A percentile compares a stretch with the other conserved stretches of the same genome.
These are phyloP conservation scores for Arachnomyces sp. DNA, from an alignment of 2,329 filamentous ascomycete species.

Conservation along the genomic window DNA sequence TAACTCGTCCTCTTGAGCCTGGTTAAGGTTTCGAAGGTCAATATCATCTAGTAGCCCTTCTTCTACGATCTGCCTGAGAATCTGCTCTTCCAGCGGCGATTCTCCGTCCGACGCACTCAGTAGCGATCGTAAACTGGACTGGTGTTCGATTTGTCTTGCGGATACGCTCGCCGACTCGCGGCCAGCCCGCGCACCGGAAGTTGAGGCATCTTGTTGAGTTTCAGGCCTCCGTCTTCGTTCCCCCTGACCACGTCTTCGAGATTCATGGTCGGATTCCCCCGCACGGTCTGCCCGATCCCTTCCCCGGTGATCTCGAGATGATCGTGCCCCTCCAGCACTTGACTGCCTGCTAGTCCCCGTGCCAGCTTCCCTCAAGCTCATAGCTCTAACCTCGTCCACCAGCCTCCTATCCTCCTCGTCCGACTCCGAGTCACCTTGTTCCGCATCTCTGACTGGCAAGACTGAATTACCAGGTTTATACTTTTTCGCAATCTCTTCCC, in stretches of 20 bases:
- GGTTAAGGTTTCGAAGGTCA: conserved; percentile 77
- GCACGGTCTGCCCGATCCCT: conserved; percentile 32
- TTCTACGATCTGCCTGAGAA: conserved; percentile 78
- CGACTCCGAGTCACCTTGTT: conserved; percentile 28
- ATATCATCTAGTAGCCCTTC: conserved; percentile 82
- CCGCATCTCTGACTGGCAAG: conserved; percentile 49
- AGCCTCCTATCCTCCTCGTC: conserved; percentile 62
- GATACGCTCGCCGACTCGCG: conserved; percentile 23
- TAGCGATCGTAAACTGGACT: conserved; percentile 77
- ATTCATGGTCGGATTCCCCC: conserved; percentile 31
- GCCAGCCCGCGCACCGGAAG: conserved; percentile 11
- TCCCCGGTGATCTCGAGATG: conserved; percentile 20
- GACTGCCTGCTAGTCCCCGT: conserved; percentile 12
- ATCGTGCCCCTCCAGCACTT: conserved; percentile 16
- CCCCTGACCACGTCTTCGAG: conserved; percentile 28
- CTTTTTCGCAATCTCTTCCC: conserved; percentile 62
- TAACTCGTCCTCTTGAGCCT: conserved; percentile 77
- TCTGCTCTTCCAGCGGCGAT: conserved; percentile 72
- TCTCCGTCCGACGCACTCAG: conserved; percentile 72
- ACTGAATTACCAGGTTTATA: conserved; percentile 80
- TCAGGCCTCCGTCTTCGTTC: conserved; percentile 24
- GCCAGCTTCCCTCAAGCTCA: conserved; percentile 54
- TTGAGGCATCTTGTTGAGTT: conserved; percentile 15
- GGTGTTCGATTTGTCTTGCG: conserved; percentile 67
- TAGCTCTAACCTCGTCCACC: conserved; percentile 60